phyloP scores from a whole-genome alignment of 2,329 filamentous ascomycete genomes.

The Cercospora zeina region DNA sequence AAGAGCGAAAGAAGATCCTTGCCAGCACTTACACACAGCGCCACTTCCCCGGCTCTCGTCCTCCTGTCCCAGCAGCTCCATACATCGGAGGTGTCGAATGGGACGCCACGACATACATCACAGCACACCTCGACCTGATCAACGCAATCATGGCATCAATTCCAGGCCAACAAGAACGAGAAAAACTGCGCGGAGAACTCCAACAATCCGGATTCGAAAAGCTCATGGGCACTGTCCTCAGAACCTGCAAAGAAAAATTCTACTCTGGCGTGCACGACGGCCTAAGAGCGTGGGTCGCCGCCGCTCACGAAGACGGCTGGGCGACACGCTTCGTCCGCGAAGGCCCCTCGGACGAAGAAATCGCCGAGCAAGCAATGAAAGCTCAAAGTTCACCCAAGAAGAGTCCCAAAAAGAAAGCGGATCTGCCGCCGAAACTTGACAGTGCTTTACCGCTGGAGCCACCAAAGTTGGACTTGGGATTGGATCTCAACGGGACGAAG shows the following conservation, averaged over 20 bases:
- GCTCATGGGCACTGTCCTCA: slow-evolving; percentile 77
- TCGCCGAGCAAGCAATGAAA: slow-evolving; percentile 44
- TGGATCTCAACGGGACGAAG: slow-evolving; percentile 27
- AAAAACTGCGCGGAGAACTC: slow-evolving; percentile 73
- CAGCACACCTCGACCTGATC: slow-evolving; percentile 86
- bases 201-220: slow-evolving; percentile 87
- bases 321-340: slow-evolving; percentile 76
- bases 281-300: slow-evolving; percentile 84
- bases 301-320: slow-evolving; percentile 86
- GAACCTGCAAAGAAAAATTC: slow-evolving; percentile 96
- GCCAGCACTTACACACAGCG: slow-evolving; percentile 55
- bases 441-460: slow-evolving; percentile 23
- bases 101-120: slow-evolving; percentile 96
- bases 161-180: slow-evolving; percentile 68
- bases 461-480: slow-evolving; percentile 32
- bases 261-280: slow-evolving; percentile 90
- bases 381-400: slow-evolving; percentile 47
- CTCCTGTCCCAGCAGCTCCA: slow-evolving; percentile 88
- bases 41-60: slow-evolving; percentile 81
- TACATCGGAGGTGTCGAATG: slow-evolving; percentile 98
- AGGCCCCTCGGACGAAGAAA: slow-evolving; percentile 57
- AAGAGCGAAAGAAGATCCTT: slow-evolving; percentile 28
- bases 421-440: slow-evolving; percentile 31
- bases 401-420: slow-evolving; percentile 38
- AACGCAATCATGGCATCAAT: slow-evolving; percentile 87